Evolutionary conservation across 1,139 yeast genomes (phyloP), one percentile per base, ranked within the genome.

Genomic region (Tardiomyces depauwii): DNA sequence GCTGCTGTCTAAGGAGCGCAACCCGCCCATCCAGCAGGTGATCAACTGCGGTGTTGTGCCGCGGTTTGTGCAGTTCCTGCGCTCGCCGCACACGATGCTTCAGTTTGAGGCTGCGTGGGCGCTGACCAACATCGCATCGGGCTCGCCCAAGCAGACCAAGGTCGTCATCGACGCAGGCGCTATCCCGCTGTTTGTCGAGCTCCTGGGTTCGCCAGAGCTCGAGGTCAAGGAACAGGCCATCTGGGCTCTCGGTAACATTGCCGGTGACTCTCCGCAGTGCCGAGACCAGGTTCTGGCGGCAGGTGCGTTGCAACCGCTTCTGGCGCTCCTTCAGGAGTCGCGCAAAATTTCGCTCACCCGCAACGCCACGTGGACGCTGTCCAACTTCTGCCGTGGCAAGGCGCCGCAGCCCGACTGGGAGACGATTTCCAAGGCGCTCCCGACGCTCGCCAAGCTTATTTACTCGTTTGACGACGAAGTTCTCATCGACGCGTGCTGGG

Each of bases 71-170:
- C 81, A 78, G 58, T 88, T 89, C 59, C 83, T 91, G 86, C 71
- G 73, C 51, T 80, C 82, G 46, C 76, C 78, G 45, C 86, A 82
- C 62, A 89, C 86, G 59, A 78, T 84, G 76, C 75, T 93, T 57
- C 98, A 91, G 67, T 78, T 91, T 61, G 98, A 91, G 70, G 96
- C 97, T 13, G 96, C 98, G 10, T 93, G 98, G 98, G 97, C 98
- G 18, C 76, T 91, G 59, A 93, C 98, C 47, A 91, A 91, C 64
- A 89, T 91, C 65, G 97, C 98, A 38, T 85, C 96, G n/a, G 98
- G 98, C 52, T 73, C 81, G 49, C 80, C 95, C 42, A 83, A 80
- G 43, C 97, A 91, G 68, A 93, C 98, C 19, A 77, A 78, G 55
- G 82, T 82, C 45, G 97, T 91, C 47, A 94, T 91, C 47, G 91